Conservation (phyloP, 2,329 filamentous ascomycete species). For the Zymoseptoria ardabiliae region DNA sequence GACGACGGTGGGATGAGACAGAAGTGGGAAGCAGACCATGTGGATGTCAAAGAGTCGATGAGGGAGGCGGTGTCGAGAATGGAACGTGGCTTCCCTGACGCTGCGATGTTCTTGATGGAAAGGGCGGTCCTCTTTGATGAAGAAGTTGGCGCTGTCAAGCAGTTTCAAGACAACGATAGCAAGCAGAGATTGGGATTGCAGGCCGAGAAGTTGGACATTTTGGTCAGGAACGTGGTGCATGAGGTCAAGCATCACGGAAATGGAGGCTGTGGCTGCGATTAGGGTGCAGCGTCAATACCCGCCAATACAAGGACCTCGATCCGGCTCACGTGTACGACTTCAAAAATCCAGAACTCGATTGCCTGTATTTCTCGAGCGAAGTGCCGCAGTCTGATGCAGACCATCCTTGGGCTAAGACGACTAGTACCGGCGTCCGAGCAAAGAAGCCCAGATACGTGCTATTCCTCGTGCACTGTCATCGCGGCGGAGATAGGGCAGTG, state of each 20-base stretch:
- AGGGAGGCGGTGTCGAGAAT: slow-evolving; percentile 31
- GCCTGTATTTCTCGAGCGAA: background rate
- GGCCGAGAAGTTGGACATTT: slow-evolving; percentile 10
- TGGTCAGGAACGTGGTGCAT: slow-evolving; percentile 18
- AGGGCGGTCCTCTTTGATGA: slow-evolving; percentile 33
- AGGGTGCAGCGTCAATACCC: background rate
- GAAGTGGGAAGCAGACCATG: slow-evolving; percentile 28
- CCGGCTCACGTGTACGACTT: background rate
- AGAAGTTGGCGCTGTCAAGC: slow-evolving; percentile 17
- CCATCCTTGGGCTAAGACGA: background rate
- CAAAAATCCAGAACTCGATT: background rate
- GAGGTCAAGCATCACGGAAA: slow-evolving; percentile 20
- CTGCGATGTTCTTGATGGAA: slow-evolving; percentile 34
- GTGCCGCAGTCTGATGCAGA: background rate
- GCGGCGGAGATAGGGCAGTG: background rate
- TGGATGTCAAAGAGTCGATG: slow-evolving; percentile 30
- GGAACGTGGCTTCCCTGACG: slow-evolving; percentile 32
- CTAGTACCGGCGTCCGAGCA: background rate
- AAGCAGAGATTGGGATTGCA: slow-evolving; percentile 14
- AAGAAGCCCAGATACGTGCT: background rate
- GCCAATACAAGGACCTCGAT: background rate
- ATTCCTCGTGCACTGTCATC: background rate
- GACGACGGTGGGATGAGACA: slow-evolving; percentile 16
- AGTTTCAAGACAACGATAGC: slow-evolving; percentile 22
- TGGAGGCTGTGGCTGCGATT: slow-evolving; percentile 31